Percentiles rank a stretch among this genome's conserved stretches.
phyloP scores from a whole-genome alignment of 441 rosid species.

The Biscutella laevigata region DNA sequence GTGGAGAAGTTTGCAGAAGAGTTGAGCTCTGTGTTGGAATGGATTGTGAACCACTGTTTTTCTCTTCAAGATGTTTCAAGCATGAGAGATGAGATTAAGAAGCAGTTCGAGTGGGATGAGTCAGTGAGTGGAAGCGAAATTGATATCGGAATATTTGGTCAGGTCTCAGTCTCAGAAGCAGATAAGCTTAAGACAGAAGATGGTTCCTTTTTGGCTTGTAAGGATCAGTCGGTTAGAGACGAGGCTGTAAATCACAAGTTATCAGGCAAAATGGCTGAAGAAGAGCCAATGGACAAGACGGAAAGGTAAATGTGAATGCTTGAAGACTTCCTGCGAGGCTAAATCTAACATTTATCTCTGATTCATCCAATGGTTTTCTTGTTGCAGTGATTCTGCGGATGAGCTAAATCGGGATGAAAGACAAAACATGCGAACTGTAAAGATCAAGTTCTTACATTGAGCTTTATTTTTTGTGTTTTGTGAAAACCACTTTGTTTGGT shows the following conservation, averaged over 20 bases:
- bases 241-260: constrained; percentile 10
- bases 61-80: constrained; percentile 74
- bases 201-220: constrained; percentile 7
- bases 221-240: constrained; percentile 14
- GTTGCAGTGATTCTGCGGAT: constrained; percentile 39
- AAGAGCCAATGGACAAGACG: constrained; percentile 30
- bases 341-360: not conserved
- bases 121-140: constrained; percentile 47
- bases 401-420: constrained; percentile 39
- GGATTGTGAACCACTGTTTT: constrained; percentile 68
- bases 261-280: constrained; percentile 9
- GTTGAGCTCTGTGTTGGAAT: constrained; percentile 52
- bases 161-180: constrained; percentile 32
- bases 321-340: constrained; percentile 25
- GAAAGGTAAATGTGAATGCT: constrained; percentile 20
- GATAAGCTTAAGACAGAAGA: constrained; percentile 18
- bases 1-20: constrained; percentile 51
- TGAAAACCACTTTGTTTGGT: not conserved
- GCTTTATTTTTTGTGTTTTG: not conserved
- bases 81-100: constrained; percentile 62
- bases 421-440: constrained; percentile 40
- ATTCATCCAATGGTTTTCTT: constrained; percentile 18
- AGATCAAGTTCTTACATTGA: not conserved
- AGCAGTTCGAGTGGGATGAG: constrained; percentile 57
- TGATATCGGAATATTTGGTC: constrained; percentile 31